phyloP scores from a whole-genome alignment of 768 basidiomycete species.

The Hemileccinum impolitum region DNA sequence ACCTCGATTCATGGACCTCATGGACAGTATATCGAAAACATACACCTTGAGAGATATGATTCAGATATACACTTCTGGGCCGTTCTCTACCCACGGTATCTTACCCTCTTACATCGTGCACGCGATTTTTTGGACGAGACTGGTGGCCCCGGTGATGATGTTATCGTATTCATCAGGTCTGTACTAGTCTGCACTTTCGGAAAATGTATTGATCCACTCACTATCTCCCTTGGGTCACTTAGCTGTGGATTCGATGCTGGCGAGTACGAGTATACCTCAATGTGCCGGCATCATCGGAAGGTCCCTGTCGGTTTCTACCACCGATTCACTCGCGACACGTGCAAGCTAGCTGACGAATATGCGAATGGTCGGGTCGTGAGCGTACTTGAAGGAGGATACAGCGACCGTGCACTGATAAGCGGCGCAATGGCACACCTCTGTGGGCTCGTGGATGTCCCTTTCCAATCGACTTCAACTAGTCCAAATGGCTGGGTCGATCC shows the following conservation, averaged over 20 bases:
- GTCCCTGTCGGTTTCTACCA: conserved; percentile 86
- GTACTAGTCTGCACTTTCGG: conserved; percentile 4
- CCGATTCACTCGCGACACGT: conserved; percentile 73
- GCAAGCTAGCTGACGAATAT: conserved; percentile 58
- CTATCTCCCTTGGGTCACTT: background rate
- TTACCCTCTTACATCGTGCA: conserved; percentile 60
- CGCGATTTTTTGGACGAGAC: conserved; percentile 68
- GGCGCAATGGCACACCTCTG: conserved; percentile 79
- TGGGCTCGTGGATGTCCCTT: conserved; percentile 47
- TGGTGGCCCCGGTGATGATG: conserved; percentile 61
- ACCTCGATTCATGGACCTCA: conserved; percentile 12
- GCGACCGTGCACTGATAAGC: conserved; percentile 81
- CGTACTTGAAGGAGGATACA: conserved; percentile 94
- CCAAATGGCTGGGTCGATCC: conserved; percentile 31
- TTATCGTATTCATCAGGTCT: conserved; percentile 84
- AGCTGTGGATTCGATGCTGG: conserved; percentile 96
- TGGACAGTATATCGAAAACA: conserved; percentile 25
- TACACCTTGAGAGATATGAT: conserved; percentile 11
- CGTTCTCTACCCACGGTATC: conserved; percentile 64
- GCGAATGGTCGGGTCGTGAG: conserved; percentile 74
- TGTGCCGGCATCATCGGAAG: conserved; percentile 88
- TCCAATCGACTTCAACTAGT: background rate
- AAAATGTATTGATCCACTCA: background rate
- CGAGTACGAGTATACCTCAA: conserved; percentile 84
- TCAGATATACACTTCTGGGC: conserved; percentile 10